Evolutionary conservation across 441 rosid genomes (phyloP), one percentile per base, ranked within the genome.

Genomic region (Adansonia grandidieri): DNA sequence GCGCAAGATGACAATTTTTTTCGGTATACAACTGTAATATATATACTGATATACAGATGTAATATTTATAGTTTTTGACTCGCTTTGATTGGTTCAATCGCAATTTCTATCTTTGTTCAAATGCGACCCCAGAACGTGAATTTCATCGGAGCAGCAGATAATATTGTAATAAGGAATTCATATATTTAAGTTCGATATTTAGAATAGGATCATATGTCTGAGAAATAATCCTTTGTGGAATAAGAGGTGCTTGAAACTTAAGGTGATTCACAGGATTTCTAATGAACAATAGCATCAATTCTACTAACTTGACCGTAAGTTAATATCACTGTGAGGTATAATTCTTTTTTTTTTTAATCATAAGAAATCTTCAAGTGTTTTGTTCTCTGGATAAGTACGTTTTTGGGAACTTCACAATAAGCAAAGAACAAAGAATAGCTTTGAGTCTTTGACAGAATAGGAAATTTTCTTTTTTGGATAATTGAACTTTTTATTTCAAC

Each of bases 281-380:
- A 2, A n/a, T 58, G 77, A 63, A 63, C 15, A 42, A 9, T 60
- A 54, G 64, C 28, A 15, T 53, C 61, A 70, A 9, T 71, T n/a
- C 63, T 53, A 32, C 44, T 50, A 48, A 7, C 58, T 48, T 48
- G 28, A 17, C n/a, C 15, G 11, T 17, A 66, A 65, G 71, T 66
- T 44, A 44, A 19, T 44, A 42, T 1, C 11, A 1, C 48, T 66
- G 15, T 37, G 24, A 60, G 37, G 32, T 56, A 56, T n/a, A n/a
- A 56, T 4, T 58, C 22, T 60, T 42, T 42, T 42, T 42, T 5
- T 22, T 37, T 37, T 37, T 37, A 37, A 22, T 58, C 24, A 8
- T 20, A 62, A 62, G 17, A 62, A 6, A 28, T 10, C 40, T 40
- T 61, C 40, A 1, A 61, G 45, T 42, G 0, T 42, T 42, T 42